Percentiles rank a stretch among this genome's conserved stretches.
Evolutionary conservation across 441 rosid species (phyloP).

Genomic region (Gossypium lobatum): DNA sequence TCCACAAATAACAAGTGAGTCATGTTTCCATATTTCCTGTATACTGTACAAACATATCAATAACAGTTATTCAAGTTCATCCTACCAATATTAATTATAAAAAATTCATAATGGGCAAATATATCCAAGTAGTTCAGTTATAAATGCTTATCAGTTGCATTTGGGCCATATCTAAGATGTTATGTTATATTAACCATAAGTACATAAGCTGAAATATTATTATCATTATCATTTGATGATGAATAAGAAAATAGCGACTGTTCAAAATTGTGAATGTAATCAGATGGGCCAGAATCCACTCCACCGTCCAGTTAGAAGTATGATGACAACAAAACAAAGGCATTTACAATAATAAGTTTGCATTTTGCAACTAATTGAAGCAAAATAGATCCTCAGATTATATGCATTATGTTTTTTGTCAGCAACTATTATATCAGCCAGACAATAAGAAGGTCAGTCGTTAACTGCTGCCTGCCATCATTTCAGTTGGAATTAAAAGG

Average conservation of each 20-base stretch:
- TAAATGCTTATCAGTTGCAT: not conserved
- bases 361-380: not conserved
- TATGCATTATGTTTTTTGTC: slow-evolving; percentile 2
- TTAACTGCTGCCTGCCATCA: not conserved
- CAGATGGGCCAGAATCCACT: not conserved
- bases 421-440: not conserved
- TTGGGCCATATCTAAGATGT: not conserved
- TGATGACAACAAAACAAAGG: not conserved
- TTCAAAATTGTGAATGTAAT: not conserved
- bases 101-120: not conserved
- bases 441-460: not conserved
- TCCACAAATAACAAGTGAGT: not conserved
- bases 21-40: not conserved
- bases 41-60: not conserved
- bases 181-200: not conserved
- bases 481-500: not conserved
- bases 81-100: not conserved
- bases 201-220: not conserved
- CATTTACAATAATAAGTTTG: not conserved
- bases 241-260: not conserved
- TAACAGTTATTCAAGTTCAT: slow-evolving; percentile 2
- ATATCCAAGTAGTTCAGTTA: not conserved
- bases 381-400: not conserved
- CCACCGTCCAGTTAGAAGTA: slow-evolving; percentile 1
- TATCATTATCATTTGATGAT: not conserved